Percentiles rank a stretch among this genome's conserved stretches.
These are phyloP conservation scores for Coemansia sp. DNA, from an alignment of 192 early-diverging fungal genomes.

Conservation along the genomic window DNA sequence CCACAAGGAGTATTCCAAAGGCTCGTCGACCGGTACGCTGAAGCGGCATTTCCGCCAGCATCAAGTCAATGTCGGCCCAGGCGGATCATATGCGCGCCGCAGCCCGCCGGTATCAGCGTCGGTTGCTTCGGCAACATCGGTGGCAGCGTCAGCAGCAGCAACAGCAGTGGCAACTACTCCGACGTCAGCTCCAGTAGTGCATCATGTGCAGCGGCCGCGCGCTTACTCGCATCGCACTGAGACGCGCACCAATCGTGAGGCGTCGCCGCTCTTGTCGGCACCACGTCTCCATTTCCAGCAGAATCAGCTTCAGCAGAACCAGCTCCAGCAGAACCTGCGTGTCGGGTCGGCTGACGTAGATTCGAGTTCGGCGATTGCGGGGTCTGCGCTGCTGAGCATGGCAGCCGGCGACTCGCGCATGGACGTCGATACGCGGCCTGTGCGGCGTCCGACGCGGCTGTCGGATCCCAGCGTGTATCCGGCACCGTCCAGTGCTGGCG, in stretches of 20 bases:
- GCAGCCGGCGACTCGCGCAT: conserved; percentile 40
- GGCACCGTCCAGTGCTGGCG: conserved; percentile 17
- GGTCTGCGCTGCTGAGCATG: conserved; percentile 56
- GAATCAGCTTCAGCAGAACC: conserved; percentile 5
- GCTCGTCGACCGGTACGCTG: conserved; percentile 55
- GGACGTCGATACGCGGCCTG: conserved; percentile 19
- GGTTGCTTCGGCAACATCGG: too few relatives aligned
- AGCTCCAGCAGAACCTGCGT: conserved; percentile 2
- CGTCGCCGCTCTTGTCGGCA: conserved; percentile 35
- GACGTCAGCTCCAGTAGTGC: not conserved
- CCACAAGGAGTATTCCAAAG: conserved; percentile 54
- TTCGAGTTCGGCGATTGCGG: conserved; percentile 47
- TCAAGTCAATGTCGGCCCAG: conserved; percentile 35
- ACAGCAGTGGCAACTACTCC: not conserved
- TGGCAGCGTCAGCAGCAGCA: not conserved
- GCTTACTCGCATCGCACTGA: conserved; percentile 53
- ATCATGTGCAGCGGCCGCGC: conserved; percentile 34
- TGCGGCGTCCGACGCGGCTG: conserved; percentile 32
- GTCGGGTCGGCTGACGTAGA: conserved; percentile 27
- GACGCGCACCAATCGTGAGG: conserved; percentile 28
- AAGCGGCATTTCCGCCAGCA: conserved; percentile 56
- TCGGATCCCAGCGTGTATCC: conserved; percentile 49
- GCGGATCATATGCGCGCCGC: conserved; percentile 19
- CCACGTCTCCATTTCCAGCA: conserved; percentile 2
- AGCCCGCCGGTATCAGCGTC: conserved; percentile 25